These are phyloP conservation scores for Penicillium sp. DNA, from an alignment of 2,329 filamentous ascomycete genomes.

Conservation along the genomic window DNA sequence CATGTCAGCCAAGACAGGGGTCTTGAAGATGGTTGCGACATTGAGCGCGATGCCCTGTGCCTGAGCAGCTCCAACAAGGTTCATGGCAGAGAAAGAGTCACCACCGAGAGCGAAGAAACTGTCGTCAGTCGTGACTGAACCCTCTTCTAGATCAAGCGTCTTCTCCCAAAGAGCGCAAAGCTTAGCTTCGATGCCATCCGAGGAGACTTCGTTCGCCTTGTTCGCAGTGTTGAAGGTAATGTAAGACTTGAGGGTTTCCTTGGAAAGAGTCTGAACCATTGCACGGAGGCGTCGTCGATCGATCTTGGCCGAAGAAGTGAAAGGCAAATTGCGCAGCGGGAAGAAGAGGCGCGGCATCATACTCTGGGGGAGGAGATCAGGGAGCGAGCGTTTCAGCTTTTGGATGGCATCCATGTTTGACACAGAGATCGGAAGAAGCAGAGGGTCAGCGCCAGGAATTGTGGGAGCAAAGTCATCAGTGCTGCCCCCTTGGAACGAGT, in stretches of 20 bases:
- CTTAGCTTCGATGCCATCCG: constrained; percentile 26
- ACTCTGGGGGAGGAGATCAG: constrained; percentile 35
- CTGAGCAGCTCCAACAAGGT: constrained; percentile 41
- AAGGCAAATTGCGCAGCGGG: constrained; percentile 40
- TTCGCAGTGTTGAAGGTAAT: constrained; percentile 20
- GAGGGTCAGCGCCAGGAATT: constrained; percentile 16
- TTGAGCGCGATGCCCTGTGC: constrained; percentile 39
- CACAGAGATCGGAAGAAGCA: constrained; percentile 27
- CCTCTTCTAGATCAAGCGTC: constrained; percentile 35
- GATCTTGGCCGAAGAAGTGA: constrained; percentile 43
- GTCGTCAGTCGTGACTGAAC: constrained; percentile 42
- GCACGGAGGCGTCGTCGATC: constrained; percentile 39
- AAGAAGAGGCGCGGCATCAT: constrained; percentile 46
- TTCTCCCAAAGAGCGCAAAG: constrained; percentile 38
- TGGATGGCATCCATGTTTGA: constrained; percentile 23
- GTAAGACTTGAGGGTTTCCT: constrained; percentile 30
- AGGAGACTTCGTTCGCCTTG: constrained; percentile 21
- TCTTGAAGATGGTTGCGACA: constrained; percentile 44
- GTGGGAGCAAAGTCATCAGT: constrained; percentile 18
- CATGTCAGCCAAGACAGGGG: constrained; percentile 44
- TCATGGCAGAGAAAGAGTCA: constrained; percentile 48
- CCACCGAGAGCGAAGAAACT: constrained; percentile 47
- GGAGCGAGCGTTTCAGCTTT: constrained; percentile 25
- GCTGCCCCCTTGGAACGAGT: constrained; percentile 20
- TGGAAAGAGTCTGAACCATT: constrained; percentile 35